Evolutionary conservation across 2,329 filamentous ascomycete species (phyloP).

Genomic region (Lachnellula suecica): DNA sequence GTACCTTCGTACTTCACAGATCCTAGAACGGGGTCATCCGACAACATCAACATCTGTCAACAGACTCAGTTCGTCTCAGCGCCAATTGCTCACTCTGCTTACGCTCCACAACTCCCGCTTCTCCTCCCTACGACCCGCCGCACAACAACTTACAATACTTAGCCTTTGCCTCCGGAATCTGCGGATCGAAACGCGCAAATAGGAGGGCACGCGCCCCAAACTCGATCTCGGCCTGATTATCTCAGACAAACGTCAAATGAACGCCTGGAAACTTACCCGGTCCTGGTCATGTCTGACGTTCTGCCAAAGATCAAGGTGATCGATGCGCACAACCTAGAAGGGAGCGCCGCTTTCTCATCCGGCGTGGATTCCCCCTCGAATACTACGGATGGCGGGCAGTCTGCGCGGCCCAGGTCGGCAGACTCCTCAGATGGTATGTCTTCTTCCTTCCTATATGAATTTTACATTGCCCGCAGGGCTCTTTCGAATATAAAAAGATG

Average conservation of each 20-base stretch:
- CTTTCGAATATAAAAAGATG: constrained; percentile 7
- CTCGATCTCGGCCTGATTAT: constrained; percentile 5
- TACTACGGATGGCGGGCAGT: constrained; percentile 26
- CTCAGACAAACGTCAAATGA: constrained; percentile 14
- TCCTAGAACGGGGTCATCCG: no score
- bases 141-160: neutral
- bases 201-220: constrained; percentile 11
- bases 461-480: neutral
- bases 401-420: constrained; percentile 27
- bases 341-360: constrained; percentile 16
- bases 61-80: neutral
- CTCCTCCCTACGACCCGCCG: neutral
- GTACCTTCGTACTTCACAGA: neutral
- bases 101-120: neutral
- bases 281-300: constrained; percentile 31
- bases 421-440: constrained; percentile 32
- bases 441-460: constrained; percentile 4
- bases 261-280: constrained; percentile 24
- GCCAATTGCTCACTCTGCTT: neutral
- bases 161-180: constrained; percentile 5
- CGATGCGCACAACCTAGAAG: constrained; percentile 24
- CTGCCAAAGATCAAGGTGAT: constrained; percentile 32
- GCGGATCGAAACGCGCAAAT: constrained; percentile 18
- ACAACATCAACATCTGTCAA: no score
- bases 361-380: constrained; percentile 28